These are phyloP conservation scores for Calcarisporium arbuscula DNA, from an alignment of 2,329 filamentous ascomycete species.

Conservation along the genomic window DNA sequence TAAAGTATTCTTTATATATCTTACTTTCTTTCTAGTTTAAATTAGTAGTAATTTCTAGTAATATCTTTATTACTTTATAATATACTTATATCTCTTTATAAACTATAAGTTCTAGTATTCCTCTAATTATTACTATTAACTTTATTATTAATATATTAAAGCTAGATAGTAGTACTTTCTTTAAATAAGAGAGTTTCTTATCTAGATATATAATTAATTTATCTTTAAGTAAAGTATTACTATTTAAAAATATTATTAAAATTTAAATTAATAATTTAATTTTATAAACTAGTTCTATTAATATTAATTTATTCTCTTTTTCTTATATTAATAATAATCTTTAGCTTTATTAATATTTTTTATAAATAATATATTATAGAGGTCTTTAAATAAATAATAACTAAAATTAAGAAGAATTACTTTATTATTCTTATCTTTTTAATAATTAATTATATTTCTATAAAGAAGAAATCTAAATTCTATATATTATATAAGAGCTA, in stretches of 20 bases:
- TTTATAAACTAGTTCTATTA: background rate
- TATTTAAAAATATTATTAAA: background rate
- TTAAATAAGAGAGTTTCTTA: too few species aligned
- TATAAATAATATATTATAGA: background rate
- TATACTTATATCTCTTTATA: background rate
- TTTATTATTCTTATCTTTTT: background rate
- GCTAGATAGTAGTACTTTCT: too few species aligned
- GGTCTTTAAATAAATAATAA: background rate
- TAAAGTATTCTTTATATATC: background rate
- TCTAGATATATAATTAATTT: too few species aligned
- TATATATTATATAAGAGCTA: background rate
- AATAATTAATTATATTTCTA: background rate
- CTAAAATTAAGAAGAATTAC: background rate
- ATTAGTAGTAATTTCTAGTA: background rate
- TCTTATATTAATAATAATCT: background rate
- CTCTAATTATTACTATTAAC: background rate
- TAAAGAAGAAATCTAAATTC: background rate
- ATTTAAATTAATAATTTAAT: background rate
- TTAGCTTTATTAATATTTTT: background rate
- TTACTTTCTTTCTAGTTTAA: too few species aligned
- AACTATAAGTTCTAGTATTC: background rate
- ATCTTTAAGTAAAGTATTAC: background rate
- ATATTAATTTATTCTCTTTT: background rate
- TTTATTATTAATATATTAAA: background rate
- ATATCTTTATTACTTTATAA: background rate